Evolutionary conservation across 129 eudicot genomes (phyloP).

Genomic region (Saposhnikovia divaricata): DNA sequence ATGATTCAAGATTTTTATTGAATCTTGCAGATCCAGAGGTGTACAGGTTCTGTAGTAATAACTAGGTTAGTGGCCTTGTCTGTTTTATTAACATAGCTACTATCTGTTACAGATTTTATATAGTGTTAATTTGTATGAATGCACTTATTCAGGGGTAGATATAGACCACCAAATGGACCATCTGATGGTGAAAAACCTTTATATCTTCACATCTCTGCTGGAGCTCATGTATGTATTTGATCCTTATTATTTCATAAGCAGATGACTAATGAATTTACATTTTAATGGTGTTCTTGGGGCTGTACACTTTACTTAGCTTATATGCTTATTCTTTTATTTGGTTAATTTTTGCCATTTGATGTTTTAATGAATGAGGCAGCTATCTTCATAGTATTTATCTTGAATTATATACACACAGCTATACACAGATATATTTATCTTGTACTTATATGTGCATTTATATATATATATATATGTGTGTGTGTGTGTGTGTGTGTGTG

Average conservation of each 20-base stretch:
- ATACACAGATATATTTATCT: not conserved
- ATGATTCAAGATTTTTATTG: slow-evolving; percentile 15
- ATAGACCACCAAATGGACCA: slow-evolving; percentile 81
- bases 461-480: too few relatives aligned
- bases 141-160: slow-evolving; percentile 69
- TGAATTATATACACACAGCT: not conserved
- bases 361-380: not conserved
- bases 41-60: slow-evolving; percentile 87
- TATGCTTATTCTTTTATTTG: not conserved
- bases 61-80: slow-evolving; percentile 50
- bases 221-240: slow-evolving; percentile 66
- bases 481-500: too few relatives aligned
- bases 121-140: slow-evolving; percentile 10
- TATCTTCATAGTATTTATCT: not conserved
- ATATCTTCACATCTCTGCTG: slow-evolving; percentile 94
- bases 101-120: not conserved
- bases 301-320: not conserved
- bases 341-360: not conserved
- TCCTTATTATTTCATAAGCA: slow-evolving; percentile 5
- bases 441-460: not conserved
- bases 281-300: not conserved
- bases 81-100: slow-evolving; percentile 2
- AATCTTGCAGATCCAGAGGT: slow-evolving; percentile 82
- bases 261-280: not conserved
- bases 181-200: slow-evolving; percentile 86